phyloP scores from a whole-genome alignment of 2,329 filamentous ascomycete genomes.

The Knufia fluminis region DNA sequence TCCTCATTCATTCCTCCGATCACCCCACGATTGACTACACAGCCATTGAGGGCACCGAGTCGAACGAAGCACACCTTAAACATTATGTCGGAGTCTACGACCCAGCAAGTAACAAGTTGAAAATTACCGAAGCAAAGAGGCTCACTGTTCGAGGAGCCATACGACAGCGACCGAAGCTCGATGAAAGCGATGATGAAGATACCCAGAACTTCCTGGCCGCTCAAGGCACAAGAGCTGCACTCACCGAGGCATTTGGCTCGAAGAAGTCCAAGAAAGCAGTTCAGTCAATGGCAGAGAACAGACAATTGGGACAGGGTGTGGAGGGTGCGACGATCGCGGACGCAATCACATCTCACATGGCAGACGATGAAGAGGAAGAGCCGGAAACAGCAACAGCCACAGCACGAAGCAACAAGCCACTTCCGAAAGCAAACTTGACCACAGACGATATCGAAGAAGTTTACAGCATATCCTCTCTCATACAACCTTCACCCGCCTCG shows the following conservation, averaged over 20 bases:
- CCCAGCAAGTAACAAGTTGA: constrained; percentile 42
- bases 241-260: constrained; percentile 43
- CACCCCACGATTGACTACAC: constrained; percentile 53
- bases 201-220: constrained; percentile 25
- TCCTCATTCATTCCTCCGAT: constrained; percentile 52
- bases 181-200: constrained; percentile 16
- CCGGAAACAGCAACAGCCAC: constrained; percentile 22
- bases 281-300: constrained; percentile 40
- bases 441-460: constrained; percentile 37
- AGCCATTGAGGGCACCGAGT: constrained; percentile 42
- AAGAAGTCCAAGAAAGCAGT: constrained; percentile 42
- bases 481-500: constrained; percentile 31
- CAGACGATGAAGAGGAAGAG: constrained; percentile 21
- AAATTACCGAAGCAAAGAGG: constrained; percentile 46
- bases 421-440: constrained; percentile 35
- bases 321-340: constrained; percentile 32
- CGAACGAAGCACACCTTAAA: constrained; percentile 43
- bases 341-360: constrained; percentile 36
- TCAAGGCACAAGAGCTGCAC: constrained; percentile 25
- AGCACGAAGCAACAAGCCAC: constrained; percentile 37
- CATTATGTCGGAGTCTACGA: constrained; percentile 56
- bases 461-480: constrained; percentile 35
- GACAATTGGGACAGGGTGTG: constrained; percentile 33
- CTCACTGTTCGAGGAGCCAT: constrained; percentile 45
- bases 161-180: constrained; percentile 26